Conservation (phyloP, 352 stramenopile genomes). For the Pythium biforme region DNA sequence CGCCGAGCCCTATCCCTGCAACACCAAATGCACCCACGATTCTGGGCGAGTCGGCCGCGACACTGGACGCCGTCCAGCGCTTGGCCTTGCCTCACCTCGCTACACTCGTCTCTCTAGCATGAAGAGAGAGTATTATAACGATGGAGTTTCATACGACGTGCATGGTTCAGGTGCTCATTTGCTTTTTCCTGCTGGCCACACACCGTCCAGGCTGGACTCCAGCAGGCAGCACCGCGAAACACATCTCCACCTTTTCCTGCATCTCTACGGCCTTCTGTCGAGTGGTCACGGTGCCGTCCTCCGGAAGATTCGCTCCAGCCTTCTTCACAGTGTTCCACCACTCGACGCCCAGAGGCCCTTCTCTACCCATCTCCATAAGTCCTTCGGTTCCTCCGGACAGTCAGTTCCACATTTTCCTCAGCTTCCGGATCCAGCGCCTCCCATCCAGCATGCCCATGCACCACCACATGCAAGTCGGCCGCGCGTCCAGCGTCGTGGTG, state of each 20-base stretch:
- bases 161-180: background rate
- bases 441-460: conserved; percentile 15
- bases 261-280: background rate
- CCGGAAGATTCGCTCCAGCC: conserved; percentile 10
- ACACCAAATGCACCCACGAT: background rate
- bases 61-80: background rate
- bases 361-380: conserved; percentile 5
- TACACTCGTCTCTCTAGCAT: background rate
- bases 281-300: background rate
- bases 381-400: background rate
- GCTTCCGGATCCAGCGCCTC: background rate
- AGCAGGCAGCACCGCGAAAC: background rate
- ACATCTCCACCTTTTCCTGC: background rate
- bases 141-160: background rate
- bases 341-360: background rate
- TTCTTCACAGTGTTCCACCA: background rate
- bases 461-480: background rate
- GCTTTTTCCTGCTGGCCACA: background rate
- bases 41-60: background rate
- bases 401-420: conserved; percentile 3
- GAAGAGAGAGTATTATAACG: background rate
- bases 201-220: background rate
- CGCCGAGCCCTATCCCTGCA: background rate
- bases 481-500: background rate
- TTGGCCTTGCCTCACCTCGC: background rate